A percentile compares a stretch with the other conserved stretches of the same genome.
These are phyloP conservation scores for Emmonsiellopsis sp. DNA, from an alignment of 2,329 filamentous ascomycete genomes.

Conservation along the genomic window DNA sequence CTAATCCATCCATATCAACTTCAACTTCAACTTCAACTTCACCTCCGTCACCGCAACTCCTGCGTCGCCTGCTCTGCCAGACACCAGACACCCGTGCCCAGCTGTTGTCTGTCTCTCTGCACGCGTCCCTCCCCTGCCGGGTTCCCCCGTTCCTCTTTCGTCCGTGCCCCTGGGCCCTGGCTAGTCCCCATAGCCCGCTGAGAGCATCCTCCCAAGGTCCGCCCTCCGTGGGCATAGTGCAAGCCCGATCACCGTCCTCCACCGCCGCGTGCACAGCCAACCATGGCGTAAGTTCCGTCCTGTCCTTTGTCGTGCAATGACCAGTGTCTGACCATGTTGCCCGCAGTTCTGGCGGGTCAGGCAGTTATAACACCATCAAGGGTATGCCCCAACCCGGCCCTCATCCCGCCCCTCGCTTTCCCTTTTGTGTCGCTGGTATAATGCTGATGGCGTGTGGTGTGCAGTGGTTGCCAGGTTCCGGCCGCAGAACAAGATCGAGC, in stretches of 20 bases:
- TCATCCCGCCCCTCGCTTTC: neutral
- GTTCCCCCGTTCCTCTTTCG: neutral
- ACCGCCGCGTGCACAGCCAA: slow-evolving; percentile 12
- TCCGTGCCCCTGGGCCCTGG: neutral
- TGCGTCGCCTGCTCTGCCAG: no score
- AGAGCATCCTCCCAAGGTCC: neutral
- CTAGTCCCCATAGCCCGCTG: neutral
- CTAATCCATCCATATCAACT: no score
- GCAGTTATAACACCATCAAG: slow-evolving; percentile 43
- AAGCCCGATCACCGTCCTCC: neutral
- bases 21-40: no score
- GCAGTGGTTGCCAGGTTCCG: slow-evolving; percentile 94
- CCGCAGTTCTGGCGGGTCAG: slow-evolving; percentile 23
- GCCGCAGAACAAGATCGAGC: slow-evolving; percentile 91
- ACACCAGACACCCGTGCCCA: no score
- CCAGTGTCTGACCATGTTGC: slow-evolving; percentile 12
- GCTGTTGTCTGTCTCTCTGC: no score
- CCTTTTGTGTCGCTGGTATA: neutral
- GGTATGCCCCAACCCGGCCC: slow-evolving; percentile 31
- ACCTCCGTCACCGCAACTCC: no score
- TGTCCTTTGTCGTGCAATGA: slow-evolving; percentile 3
- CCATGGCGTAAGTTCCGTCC: slow-evolving; percentile 39
- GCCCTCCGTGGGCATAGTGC: slow-evolving; percentile 1
- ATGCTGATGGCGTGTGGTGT: slow-evolving; percentile 24
- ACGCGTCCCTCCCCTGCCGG: neutral